Evolutionary conservation across 2,329 filamentous ascomycete genomes (phyloP).

Genomic region (Sporothrix curviconia): DNA sequence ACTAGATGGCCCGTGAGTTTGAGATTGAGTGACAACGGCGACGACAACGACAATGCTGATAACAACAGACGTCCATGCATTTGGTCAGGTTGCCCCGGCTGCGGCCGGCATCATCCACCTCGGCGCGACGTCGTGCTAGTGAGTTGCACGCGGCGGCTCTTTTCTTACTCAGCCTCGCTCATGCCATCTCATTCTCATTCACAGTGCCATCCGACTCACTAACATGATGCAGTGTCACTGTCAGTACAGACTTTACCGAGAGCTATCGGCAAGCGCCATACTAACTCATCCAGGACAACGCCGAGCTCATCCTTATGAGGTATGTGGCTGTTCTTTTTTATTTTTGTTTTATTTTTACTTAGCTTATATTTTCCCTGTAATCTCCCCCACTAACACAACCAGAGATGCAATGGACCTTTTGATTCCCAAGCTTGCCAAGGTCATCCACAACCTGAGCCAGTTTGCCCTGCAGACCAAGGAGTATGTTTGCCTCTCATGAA

Average conservation of each 20-base stretch:
- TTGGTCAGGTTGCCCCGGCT: slow-evolving; percentile 64
- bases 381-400: not conserved
- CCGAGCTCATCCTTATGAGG: slow-evolving; percentile 67
- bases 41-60: not conserved
- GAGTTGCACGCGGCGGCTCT: not conserved
- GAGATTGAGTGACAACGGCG: not conserved
- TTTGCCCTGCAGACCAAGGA: slow-evolving; percentile 56
- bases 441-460: slow-evolving; percentile 64
- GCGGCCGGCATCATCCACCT: slow-evolving; percentile 80
- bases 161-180: too few species aligned
- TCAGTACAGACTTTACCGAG: not conserved
- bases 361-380: not conserved
- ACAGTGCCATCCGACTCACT: too few species aligned
- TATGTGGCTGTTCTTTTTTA: not conserved
- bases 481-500: too few species aligned
- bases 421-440: slow-evolving; percentile 68
- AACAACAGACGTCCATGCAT: slow-evolving; percentile 60
- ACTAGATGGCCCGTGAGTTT: slow-evolving; percentile 20
- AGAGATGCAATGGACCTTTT: slow-evolving; percentile 68
- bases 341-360: too few species aligned
- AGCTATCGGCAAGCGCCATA: too few species aligned
- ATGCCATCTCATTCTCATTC: too few species aligned
- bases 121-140: slow-evolving; percentile 52
- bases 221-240: slow-evolving; percentile 10
- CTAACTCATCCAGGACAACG: slow-evolving; percentile 57